These are phyloP conservation scores for Mallotus repandus DNA, from an alignment of 441 rosid species.

Conservation along the genomic window DNA sequence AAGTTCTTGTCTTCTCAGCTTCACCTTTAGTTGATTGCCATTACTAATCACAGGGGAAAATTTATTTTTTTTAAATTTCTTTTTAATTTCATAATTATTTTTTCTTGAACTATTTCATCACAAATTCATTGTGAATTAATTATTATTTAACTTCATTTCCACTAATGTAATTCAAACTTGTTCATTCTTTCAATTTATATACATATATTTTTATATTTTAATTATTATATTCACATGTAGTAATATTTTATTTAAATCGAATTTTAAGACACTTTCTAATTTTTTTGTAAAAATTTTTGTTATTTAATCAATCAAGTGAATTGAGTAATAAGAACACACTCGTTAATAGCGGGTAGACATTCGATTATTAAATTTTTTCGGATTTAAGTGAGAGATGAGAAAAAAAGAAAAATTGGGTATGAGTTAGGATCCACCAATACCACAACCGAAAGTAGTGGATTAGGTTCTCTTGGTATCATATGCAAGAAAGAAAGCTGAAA, in stretches of 20 bases:
- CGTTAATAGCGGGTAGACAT: too few species aligned
- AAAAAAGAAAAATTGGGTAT: slow-evolving; percentile 9
- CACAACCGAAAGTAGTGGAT: slow-evolving; percentile 35
- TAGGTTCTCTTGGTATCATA: slow-evolving; percentile 32
- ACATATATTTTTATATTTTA: neutral
- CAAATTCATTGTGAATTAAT: slow-evolving; percentile 16
- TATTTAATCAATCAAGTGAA: too few species aligned
- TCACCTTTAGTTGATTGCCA: slow-evolving; percentile 88
- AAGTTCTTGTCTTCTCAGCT: slow-evolving; percentile 56
- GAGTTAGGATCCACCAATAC: slow-evolving; percentile 20
- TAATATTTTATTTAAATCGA: too few species aligned
- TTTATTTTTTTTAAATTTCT: slow-evolving; percentile 11
- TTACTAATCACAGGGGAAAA: slow-evolving; percentile 37
- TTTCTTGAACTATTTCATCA: neutral
- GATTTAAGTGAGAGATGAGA: neutral
- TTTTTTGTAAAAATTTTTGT: too few species aligned
- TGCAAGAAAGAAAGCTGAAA: slow-evolving; percentile 25
- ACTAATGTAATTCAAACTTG: slow-evolving; percentile 23
- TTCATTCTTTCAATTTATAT: slow-evolving; percentile 22
- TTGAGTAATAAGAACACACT: too few species aligned
- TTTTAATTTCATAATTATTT: slow-evolving; percentile 25
- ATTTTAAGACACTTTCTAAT: too few species aligned
- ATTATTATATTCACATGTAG: too few species aligned
- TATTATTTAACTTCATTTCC: neutral
- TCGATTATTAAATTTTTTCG: too few species aligned